Evolutionary conservation across 1,284 basidiomycete genomes (phyloP).

Genomic region (Ganoderma lingzhi): DNA sequence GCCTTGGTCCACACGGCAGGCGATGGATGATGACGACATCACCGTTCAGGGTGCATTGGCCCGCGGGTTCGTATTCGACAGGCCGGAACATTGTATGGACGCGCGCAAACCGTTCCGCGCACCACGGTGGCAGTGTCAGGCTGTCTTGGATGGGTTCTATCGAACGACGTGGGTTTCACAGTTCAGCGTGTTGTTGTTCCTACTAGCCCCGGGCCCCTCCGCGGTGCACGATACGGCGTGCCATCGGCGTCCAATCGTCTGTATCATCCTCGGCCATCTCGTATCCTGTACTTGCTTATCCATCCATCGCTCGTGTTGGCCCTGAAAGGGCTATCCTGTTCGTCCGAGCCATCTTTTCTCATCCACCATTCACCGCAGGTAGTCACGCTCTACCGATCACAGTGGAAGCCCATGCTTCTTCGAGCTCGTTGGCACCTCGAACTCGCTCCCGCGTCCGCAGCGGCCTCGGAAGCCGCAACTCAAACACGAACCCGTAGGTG

Average conservation of each 20-base stretch:
- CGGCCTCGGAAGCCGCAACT: not conserved
- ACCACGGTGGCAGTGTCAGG: not conserved
- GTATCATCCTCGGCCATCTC: constrained; percentile 11
- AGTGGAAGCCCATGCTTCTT: not conserved
- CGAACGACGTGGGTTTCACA: not conserved
- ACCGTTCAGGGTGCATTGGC: not conserved
- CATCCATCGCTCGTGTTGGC: not conserved
- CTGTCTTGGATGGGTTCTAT: not conserved
- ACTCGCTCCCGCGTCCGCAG: not conserved
- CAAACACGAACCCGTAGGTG: not conserved
- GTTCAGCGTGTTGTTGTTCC: not conserved
- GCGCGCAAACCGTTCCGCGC: not conserved
- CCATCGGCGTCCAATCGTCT: constrained; percentile 1
- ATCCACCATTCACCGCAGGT: not conserved
- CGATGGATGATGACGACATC: not conserved
- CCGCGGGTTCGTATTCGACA: not conserved
- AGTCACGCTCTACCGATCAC: not conserved
- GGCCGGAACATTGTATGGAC: constrained; percentile 1
- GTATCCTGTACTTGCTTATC: not conserved
- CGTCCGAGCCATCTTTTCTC: constrained; percentile 9
- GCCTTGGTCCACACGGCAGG: not conserved
- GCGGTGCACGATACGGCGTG: not conserved
- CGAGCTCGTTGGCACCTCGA: not conserved
- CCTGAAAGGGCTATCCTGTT: constrained; percentile 2
- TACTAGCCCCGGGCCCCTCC: not conserved